Conservation (phyloP, 257 asterid genomes). For the Ballota nigra region DNA sequence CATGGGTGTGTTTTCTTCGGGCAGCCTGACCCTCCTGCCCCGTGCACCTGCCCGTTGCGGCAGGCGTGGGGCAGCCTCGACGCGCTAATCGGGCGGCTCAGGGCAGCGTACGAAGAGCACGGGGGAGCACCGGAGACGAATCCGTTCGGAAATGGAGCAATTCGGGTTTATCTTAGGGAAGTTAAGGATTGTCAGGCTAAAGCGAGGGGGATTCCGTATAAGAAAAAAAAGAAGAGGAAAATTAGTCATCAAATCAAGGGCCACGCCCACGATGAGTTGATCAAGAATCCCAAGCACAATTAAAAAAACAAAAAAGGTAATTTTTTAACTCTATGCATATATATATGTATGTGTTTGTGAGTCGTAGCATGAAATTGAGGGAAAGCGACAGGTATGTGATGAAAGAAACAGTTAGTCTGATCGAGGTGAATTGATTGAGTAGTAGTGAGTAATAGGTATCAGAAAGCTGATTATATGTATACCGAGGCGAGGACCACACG, state of each 20-base stretch:
- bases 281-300: conserved; percentile 41
- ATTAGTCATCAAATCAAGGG: conserved; percentile 19
- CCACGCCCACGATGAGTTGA: conserved; percentile 30
- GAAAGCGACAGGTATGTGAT: conserved; percentile 22
- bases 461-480: neutral
- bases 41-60: conserved; percentile 85
- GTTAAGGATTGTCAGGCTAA: conserved; percentile 88
- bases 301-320: neutral
- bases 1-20: conserved; percentile 82
- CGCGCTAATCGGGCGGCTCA: conserved; percentile 79
- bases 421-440: neutral
- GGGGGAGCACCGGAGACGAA: conserved; percentile 77
- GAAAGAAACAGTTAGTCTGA: neutral
- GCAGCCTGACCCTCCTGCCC: conserved; percentile 92
- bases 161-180: conserved; percentile 71
- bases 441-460: neutral
- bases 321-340: neutral
- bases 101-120: conserved; percentile 93
- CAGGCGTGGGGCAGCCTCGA: conserved; percentile 99
- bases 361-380: neutral
- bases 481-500: conserved; percentile 31
- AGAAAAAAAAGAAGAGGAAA: conserved; percentile 83
- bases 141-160: conserved; percentile 79
- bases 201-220: conserved; percentile 85
- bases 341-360: neutral